Base-by-base conservation (phyloP, 345 rosid genomes). In the Gossypium turneri region DNA sequence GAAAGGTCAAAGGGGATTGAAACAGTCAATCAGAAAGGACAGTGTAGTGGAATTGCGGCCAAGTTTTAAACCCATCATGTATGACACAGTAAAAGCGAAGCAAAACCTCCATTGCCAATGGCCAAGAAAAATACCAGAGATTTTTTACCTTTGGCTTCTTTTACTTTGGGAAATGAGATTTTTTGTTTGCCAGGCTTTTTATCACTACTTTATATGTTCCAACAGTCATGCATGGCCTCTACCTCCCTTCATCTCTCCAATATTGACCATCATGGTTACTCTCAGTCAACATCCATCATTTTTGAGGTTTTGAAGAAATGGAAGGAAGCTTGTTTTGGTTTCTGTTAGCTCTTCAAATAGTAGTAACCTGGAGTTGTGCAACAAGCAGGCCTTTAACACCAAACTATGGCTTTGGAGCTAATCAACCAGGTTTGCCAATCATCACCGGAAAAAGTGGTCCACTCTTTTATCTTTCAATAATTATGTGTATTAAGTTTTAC, bases 361-460 rank as follows among this genome's bases (percentile, higher is more conserved):
- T 70, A 27, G 78, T 68, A 81, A 80, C 77, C 62, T 84, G 80
- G 84, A 48, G 51, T 48, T 48, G 15, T 74, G 86, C 82, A 67
- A 75, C 83, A 62, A 83, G 90, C 82, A 82, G 90, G 73, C 79
- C 81, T 81, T 77, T 83, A 75, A 77, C 85, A 67, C 73, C 86
- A 22, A 80, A 47, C 70, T 67, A 81, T 68, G 87, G 57, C 82
- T 55, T 73, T 72, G 66, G 20, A 76, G 57, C n/a, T 50, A 78
- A 79, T 72, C 84, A 62, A 68, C 84, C 84, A 85, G 90, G 93
- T 87, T 73, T 51, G 68, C 61, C n/a, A 57, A 16, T 62, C 67
- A 64, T 4, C 64, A 60, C 41, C 17, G 24, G 4, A 22, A 58
- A 22, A 7, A 63, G 12, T 5, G 7, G 13, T 12, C 68, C 15